Evolutionary conservation across 1,284 basidiomycete species (phyloP).

Genomic region (Trichosporon inkin): DNA sequence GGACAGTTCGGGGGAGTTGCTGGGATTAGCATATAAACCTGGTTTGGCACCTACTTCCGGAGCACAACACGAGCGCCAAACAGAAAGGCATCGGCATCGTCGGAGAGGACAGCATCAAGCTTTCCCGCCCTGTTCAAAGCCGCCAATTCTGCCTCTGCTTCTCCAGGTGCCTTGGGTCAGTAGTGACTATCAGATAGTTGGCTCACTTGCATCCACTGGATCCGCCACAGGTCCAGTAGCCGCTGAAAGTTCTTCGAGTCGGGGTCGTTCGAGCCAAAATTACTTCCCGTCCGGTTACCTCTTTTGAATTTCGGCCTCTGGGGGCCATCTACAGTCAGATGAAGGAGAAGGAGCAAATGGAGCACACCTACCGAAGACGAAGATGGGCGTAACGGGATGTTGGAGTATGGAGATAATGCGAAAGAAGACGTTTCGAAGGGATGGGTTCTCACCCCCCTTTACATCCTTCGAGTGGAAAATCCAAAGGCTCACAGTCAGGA

Average conservation of each 20-base stretch:
- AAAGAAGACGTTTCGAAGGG: slow-evolving; percentile 55
- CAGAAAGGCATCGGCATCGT: slow-evolving; percentile 87
- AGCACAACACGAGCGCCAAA: slow-evolving; percentile 81
- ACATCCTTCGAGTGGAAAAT: slow-evolving; percentile 51
- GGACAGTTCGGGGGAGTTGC: slow-evolving; percentile 67
- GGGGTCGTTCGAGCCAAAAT: slow-evolving; percentile 57
- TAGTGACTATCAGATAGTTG: not conserved
- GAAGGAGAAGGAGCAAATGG: not conserved
- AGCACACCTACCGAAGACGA: slow-evolving; percentile 71
- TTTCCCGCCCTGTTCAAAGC: slow-evolving; percentile 72
- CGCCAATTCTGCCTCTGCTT: slow-evolving; percentile 94
- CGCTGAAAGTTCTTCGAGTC: slow-evolving; percentile 67
- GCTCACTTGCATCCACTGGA: slow-evolving; percentile 73
- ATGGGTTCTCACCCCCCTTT: slow-evolving; percentile 53
- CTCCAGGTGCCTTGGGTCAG: slow-evolving; percentile 70
- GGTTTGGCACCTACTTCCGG: slow-evolving; percentile 58
- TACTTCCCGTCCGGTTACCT: slow-evolving; percentile 54
- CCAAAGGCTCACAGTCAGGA: slow-evolving; percentile 47
- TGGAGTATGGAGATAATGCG: slow-evolving; percentile 63
- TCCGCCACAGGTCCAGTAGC: slow-evolving; percentile 82
- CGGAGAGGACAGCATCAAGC: slow-evolving; percentile 85
- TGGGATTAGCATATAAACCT: slow-evolving; percentile 37
- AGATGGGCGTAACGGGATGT: slow-evolving; percentile 76
- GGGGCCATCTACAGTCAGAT: slow-evolving; percentile 60
- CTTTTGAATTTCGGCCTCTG: slow-evolving; percentile 77